Evolutionary conservation across 176 grass and related monocot genomes (phyloP).

Genomic region (Microstegium vimineum): DNA sequence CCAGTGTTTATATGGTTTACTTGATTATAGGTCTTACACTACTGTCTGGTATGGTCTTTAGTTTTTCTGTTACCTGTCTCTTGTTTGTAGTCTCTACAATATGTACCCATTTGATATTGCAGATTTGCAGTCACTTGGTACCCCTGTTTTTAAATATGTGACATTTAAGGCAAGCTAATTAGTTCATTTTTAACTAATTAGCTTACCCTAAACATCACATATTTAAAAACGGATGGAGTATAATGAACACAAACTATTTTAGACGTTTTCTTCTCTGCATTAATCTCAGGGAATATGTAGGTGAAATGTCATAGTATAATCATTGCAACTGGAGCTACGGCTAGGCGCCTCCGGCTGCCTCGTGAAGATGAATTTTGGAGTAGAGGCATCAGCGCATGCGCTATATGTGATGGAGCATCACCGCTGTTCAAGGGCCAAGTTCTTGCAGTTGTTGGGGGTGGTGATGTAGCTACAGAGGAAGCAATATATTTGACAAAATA

Average conservation of each 20-base stretch:
- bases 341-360: slow-evolving; percentile 70
- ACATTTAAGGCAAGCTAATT: too few species aligned
- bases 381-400: slow-evolving; percentile 95
- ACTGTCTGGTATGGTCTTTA: not conserved
- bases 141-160: too few species aligned
- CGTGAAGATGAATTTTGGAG: slow-evolving; percentile 99
- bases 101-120: not conserved
- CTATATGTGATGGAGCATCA: slow-evolving; percentile 97
- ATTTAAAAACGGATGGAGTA: not conserved
- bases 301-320: slow-evolving; percentile 87
- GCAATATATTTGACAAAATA: slow-evolving; percentile 98
- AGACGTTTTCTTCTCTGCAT: not conserved
- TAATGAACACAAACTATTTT: not conserved
- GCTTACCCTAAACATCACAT: not conserved
- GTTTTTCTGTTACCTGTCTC: not conserved
- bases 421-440: slow-evolving; percentile 86
- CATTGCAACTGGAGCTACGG: slow-evolving; percentile 91
- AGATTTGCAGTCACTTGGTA: not conserved
- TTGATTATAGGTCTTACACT: not conserved
- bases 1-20: not conserved
- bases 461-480: slow-evolving; percentile 93
- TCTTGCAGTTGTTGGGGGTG: slow-evolving; percentile 93
- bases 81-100: not conserved
- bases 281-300: slow-evolving; percentile 43
- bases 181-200: too few species aligned